Conservation (phyloP, 2,329 filamentous ascomycete species). For the Chaetothyriales sp. region DNA sequence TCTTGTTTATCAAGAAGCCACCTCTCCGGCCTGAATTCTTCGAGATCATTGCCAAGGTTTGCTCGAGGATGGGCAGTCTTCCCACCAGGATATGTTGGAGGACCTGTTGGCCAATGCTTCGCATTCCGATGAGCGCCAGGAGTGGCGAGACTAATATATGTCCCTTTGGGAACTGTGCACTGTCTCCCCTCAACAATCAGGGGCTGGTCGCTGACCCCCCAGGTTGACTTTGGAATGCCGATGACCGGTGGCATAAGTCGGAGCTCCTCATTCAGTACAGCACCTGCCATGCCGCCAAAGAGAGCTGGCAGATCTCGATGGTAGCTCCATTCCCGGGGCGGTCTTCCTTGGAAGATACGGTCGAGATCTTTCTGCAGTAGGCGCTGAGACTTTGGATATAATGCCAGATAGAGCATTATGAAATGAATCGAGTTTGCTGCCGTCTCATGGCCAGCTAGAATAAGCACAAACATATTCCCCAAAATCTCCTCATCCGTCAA, state of each 20-base stretch:
- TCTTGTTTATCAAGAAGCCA: slow-evolving; percentile 40
- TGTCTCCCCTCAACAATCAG: slow-evolving; percentile 44
- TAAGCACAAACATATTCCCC: slow-evolving; percentile 33
- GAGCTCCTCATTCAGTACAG: slow-evolving; percentile 63
- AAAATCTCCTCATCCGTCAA: slow-evolving; percentile 14
- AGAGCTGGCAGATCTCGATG: slow-evolving; percentile 49
- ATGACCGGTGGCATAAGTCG: slow-evolving; percentile 57
- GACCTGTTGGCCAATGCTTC: slow-evolving; percentile 48
- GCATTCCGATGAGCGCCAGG: slow-evolving; percentile 51
- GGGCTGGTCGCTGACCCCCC: slow-evolving; percentile 31
- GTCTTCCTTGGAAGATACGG: slow-evolving; percentile 34
- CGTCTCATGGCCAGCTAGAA: slow-evolving; percentile 66
- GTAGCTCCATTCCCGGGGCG: slow-evolving; percentile 51
- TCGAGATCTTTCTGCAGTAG: slow-evolving; percentile 56
- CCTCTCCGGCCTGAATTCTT: slow-evolving; percentile 56
- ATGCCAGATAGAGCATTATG: slow-evolving; percentile 51
- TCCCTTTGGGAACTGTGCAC: slow-evolving; percentile 42
- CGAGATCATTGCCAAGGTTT: slow-evolving; percentile 39
- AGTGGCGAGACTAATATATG: slow-evolving; percentile 41
- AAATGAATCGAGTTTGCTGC: slow-evolving; percentile 64
- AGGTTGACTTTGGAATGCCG: slow-evolving; percentile 54
- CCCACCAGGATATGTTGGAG: slow-evolving; percentile 26
- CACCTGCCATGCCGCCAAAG: slow-evolving; percentile 54
- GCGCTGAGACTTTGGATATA: slow-evolving; percentile 48
- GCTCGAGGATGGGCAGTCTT: slow-evolving; percentile 20